Evolutionary conservation across 345 rosid species (phyloP).

Genomic region (Atalantia buxifolia): DNA sequence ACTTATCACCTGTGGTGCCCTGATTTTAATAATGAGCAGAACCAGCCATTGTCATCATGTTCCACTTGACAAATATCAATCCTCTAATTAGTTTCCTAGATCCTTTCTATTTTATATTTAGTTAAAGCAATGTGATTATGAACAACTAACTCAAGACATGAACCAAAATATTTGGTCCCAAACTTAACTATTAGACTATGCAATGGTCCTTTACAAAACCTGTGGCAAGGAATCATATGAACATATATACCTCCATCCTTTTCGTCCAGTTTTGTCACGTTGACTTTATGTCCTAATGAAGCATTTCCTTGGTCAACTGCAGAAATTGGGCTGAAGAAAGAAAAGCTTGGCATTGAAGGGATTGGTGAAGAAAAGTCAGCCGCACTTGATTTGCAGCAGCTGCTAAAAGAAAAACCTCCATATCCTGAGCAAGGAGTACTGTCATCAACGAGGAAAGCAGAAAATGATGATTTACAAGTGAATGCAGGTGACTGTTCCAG

Average conservation of each 20-base stretch:
- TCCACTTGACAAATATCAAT: background rate
- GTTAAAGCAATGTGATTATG: background rate
- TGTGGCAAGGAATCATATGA: background rate
- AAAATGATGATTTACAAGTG: conserved; percentile 53
- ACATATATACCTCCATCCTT: conserved; percentile 38
- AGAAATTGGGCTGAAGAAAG: conserved; percentile 50
- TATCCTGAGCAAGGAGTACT: conserved; percentile 20
- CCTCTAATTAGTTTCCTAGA: background rate
- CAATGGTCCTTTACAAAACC: background rate
- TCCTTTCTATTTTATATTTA: background rate
- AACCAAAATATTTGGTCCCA: background rate
- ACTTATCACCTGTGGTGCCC: background rate
- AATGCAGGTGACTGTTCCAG: conserved; percentile 30
- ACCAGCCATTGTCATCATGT: background rate
- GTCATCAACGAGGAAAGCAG: conserved; percentile 41
- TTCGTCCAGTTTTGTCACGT: conserved; percentile 18
- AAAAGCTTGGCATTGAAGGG: conserved; percentile 67
- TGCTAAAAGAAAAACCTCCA: conserved; percentile 59
- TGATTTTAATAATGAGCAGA: background rate
- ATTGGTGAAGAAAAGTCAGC: conserved; percentile 37
- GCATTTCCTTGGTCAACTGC: conserved; percentile 20
- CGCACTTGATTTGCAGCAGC: conserved; percentile 32
- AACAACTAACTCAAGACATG: background rate
- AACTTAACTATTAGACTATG: background rate
- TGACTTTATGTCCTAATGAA: conserved; percentile 1